Evolutionary conservation across 176 grass and related monocot genomes (phyloP).

Genomic region (Tillandsia fasciculata): DNA sequence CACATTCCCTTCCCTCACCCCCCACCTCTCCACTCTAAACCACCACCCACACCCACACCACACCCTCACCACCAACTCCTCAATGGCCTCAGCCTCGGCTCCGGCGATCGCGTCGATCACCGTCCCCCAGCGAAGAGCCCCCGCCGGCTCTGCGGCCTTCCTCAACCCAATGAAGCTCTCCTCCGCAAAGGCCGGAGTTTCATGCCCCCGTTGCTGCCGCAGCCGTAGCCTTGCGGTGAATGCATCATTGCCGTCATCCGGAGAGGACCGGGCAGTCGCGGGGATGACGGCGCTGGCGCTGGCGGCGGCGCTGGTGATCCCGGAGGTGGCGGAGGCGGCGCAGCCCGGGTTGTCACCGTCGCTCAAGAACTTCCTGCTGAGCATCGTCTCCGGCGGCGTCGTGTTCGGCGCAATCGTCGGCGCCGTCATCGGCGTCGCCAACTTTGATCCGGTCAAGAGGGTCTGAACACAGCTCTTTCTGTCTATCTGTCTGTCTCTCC

Average conservation of each 20-base stretch:
- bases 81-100: slow-evolving; percentile 37
- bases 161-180: neutral
- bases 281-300: slow-evolving; percentile 39
- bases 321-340: slow-evolving; percentile 46
- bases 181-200: neutral
- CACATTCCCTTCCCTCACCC: slow-evolving; percentile 12
- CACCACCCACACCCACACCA: neutral
- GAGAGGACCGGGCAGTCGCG: slow-evolving; percentile 23
- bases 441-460: slow-evolving; percentile 67
- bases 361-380: slow-evolving; percentile 67
- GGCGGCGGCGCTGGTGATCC: slow-evolving; percentile 33
- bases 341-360: slow-evolving; percentile 33
- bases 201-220: neutral
- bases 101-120: slow-evolving; percentile 20
- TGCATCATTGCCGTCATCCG: slow-evolving; percentile 19
- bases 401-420: slow-evolving; percentile 38
- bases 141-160: neutral
- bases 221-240: neutral
- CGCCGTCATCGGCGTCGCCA: slow-evolving; percentile 58
- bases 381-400: slow-evolving; percentile 57
- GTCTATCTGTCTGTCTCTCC: too few species aligned
- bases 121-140: slow-evolving; percentile 19
- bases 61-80: neutral
- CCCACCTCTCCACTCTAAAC: neutral
- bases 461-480: slow-evolving; percentile 8